Evolutionary conservation across 257 asterid species (phyloP), one percentile per base, ranked within the genome.

Genomic region (Echites panduratus): DNA sequence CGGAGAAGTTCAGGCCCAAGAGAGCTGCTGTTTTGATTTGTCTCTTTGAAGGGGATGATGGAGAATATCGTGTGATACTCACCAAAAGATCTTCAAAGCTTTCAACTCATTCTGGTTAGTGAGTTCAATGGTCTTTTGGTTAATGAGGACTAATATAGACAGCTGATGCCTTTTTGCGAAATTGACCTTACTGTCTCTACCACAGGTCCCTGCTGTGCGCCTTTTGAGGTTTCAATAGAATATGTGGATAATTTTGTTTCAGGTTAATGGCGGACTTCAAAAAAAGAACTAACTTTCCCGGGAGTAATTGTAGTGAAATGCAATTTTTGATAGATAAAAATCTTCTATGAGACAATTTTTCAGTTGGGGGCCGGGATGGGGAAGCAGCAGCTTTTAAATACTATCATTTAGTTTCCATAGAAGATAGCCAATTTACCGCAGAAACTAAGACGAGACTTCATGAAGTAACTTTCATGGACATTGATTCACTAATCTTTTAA

Each of bases 21-120:
- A 87, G 88, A 68, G 99, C 99, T 44, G 99, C 99, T 67, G 99
- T 94, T 49, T 86, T 94, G 68, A 81, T 94, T 66, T 94, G 98
- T 82, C 84, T 94, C 3, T 94, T 89, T 79, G 96, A 88, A 89
- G 99, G 93, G 54, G 92, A 83, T 75, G 77, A 54, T 67, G 97
- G 98, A 9, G 95, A 94, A 43, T 70, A 87, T 16, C 81, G 97
- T 66, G 98, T 94, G 48, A 87, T 94, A 78, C 98, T 94, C 66
- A 91, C 98, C 12, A 88, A 90, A 87, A 84, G 99, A 81, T 91
- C 98, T 29, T 87, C 96, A 1, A 86, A 66, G 66, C 92, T 92
- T 49, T 95, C 99, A 57, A 80, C 97, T 81, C 99, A 94, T 77
- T 91, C 99, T 54, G 97, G 98, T 93, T 72, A 69, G 96, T 80